phyloP scores from a whole-genome alignment of 768 basidiomycete species.

The Tricholoma terreum region DNA sequence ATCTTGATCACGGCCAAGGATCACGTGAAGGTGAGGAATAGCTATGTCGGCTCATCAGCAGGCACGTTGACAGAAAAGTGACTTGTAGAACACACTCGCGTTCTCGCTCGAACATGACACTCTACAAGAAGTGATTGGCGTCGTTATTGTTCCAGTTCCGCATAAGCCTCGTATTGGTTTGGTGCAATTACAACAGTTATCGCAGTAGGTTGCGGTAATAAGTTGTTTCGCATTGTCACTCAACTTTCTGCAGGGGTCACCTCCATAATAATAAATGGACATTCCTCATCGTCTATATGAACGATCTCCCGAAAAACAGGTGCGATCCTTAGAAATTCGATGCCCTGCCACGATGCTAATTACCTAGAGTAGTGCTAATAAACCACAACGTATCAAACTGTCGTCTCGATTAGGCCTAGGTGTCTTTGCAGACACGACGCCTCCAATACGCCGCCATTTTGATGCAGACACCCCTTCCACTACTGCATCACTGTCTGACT shows the following conservation, averaged over 20 bases:
- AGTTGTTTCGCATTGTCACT: not conserved
- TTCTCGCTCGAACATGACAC: constrained; percentile 36
- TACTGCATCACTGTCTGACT: no score
- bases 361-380: constrained; percentile 33
- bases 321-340: not conserved
- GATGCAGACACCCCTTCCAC: constrained; percentile 33
- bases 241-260: constrained; percentile 31
- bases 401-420: constrained; percentile 39
- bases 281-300: constrained; percentile 45
- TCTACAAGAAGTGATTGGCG: constrained; percentile 45
- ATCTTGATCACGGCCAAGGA: constrained; percentile 40
- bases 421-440: constrained; percentile 31
- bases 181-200: constrained; percentile 39
- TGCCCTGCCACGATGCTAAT: not conserved
- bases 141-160: constrained; percentile 38
- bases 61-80: no score
- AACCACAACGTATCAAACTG: constrained; percentile 45
- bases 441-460: constrained; percentile 36
- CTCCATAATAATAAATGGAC: constrained; percentile 51
- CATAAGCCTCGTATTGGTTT: constrained; percentile 35
- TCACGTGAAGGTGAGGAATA: constrained; percentile 33
- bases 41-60: no score
- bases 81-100: not conserved
- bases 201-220: constrained; percentile 32
- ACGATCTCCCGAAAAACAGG: constrained; percentile 23